Base-by-base conservation (phyloP, 768 basidiomycete species). In the Mycena amicta region DNA sequence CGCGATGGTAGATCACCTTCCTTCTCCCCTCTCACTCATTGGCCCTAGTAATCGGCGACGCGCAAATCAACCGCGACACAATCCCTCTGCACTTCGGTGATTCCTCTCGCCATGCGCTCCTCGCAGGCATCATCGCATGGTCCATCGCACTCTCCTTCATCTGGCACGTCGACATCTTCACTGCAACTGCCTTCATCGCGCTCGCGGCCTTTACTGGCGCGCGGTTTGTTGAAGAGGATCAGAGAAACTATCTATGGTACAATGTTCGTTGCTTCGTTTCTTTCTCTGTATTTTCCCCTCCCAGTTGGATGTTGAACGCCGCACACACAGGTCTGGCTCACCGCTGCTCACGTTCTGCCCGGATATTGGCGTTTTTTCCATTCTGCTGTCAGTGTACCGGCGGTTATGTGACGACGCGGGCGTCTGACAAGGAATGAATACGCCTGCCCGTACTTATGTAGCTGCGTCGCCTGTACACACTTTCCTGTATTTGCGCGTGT, bases 61-160 rank as follows among this genome's bases (percentile, higher is more conserved):
- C 62, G 4, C 46, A 70, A 43, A 70, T 71, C 4, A 73, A 77
- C 16, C 73, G 79, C 5, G 41, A 68, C 4, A 80, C 78, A 0
- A 61, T 80, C 22, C 79, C 79, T 1, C 73, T 80, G 52, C 70
- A 73, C 27, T 72, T 73, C 56, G 78, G 78, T 1, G 47, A 18
- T 2, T 39, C 61, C 6, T 60, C 65, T 12, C 63, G 71, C 3
- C 27, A 22, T 5, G 67, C 60, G 23, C 68, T 74, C 30, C 64
- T 73, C 8, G 15, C 70, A 5, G 68, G 68, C 11, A 63, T 78
- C 2, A 65, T 75, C 0, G 50, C 65, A 0, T 79, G 78, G 78
- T 77, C 77, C 0, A 62, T 64, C 47, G 47, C 59, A 2, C 66
- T 79, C 1, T 68, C 67, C 40, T 29, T 46, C n/a, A 57, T 73